Evolutionary conservation across 2,329 filamentous ascomycete species (phyloP), one percentile per base, ranked within the genome.

Genomic region (Lachnellula occidentalis): DNA sequence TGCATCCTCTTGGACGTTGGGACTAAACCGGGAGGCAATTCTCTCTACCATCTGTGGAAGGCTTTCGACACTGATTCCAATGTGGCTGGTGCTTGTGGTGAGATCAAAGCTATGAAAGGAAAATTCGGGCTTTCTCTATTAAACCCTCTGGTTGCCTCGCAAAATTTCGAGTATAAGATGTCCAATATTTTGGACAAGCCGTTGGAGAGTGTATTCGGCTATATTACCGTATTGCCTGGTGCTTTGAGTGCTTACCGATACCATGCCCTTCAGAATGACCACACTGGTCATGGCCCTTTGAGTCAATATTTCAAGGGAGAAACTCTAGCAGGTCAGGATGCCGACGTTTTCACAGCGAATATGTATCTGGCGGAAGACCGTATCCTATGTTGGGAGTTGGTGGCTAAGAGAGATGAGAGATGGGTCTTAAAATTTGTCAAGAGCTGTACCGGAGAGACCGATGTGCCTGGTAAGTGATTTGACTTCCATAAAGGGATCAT

Each of bases 81-180:
- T 63, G 94, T 99, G 24, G 94, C 92, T 0, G 95, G 94, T 48
- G 94, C 94, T 24, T 96, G 94, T 60, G 94, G 94, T 62, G 94
- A 99, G 71, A 99, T 99, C 72, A 96, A 92, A 70, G 94, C 94
- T 0, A 95, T 95, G 74, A 95, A 96, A 71, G 94, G 94, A 7
- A 90, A 86, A 62, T 85, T 81, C 22, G 92, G 90, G 67, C 76
- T 84, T 5, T 90, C 92, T 59, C 78, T 99, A 15, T 76, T 99
- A 45, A 99, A 99, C 66, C 94, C 94, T 0, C 78, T 99, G 5
- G 92, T 99, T 15, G 94, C 94, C 0, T 95, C 91, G 45, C 94
- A 99, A 67, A 99, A 99, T 70, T 99, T 99, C 63, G 94, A 99
- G 76, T 99, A 99, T 78, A 99, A 99, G 73, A 96, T 99, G 90